Evolutionary conservation across 768 basidiomycete species (phyloP).

Genomic region (Lactarius akahatsu): DNA sequence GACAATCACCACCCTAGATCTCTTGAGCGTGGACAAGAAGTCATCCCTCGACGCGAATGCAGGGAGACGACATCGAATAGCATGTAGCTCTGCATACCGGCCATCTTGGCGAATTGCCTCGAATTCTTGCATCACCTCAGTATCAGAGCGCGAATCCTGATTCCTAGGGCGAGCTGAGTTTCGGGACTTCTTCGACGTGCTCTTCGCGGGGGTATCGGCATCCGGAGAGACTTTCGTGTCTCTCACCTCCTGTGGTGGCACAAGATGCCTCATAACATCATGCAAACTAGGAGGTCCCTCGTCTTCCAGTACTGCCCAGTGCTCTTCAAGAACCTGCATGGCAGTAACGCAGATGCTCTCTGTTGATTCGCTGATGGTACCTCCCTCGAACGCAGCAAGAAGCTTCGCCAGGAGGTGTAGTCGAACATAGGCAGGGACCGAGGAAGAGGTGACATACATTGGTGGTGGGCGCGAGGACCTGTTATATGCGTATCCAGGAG

Average conservation of each 20-base stretch:
- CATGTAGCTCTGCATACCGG: conserved; percentile 58
- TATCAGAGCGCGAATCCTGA: conserved; percentile 47
- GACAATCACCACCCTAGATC: conserved; percentile 71
- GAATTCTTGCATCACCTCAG: conserved; percentile 54
- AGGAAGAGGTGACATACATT: conserved; percentile 70
- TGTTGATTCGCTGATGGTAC: conserved; percentile 58
- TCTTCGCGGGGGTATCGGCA: background rate
- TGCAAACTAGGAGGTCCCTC: conserved; percentile 76
- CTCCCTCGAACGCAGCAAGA: conserved; percentile 52
- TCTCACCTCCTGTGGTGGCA: conserved; percentile 36
- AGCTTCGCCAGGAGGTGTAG: conserved; percentile 74
- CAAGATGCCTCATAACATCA: conserved; percentile 59
- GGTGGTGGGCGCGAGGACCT: conserved; percentile 55
- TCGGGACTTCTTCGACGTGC: conserved; percentile 25
- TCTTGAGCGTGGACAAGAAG: conserved; percentile 59
- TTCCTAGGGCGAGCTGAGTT: conserved; percentile 31
- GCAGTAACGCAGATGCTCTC: conserved; percentile 72
- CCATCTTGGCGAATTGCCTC: conserved; percentile 43
- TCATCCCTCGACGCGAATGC: conserved; percentile 67
- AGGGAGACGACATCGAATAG: conserved; percentile 62
- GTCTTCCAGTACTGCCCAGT: conserved; percentile 64
- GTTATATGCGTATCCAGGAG: conserved; percentile 45
- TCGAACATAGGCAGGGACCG: conserved; percentile 76
- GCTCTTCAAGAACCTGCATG: conserved; percentile 68
- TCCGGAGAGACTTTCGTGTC: background rate